Conservation (phyloP, 179 eudicot genomes). For the Amaranthus tricolor region DNA sequence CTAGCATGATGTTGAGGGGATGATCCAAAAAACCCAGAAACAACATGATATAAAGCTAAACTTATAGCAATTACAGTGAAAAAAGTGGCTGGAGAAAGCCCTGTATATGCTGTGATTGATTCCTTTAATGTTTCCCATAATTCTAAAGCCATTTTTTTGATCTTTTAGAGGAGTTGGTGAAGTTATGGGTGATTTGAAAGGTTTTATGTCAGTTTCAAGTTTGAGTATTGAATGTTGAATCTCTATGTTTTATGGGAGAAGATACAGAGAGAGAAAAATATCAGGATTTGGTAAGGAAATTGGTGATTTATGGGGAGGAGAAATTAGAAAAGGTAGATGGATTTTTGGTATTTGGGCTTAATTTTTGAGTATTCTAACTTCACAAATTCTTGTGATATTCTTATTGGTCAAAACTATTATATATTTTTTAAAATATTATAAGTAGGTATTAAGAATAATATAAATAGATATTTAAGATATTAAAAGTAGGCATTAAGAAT, state of each 20-base stretch:
- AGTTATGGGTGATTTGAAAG: background rate
- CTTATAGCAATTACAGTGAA: slow-evolving; percentile 62
- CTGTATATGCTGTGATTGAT: slow-evolving; percentile 60
- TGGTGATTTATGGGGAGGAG: background rate
- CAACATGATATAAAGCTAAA: slow-evolving; percentile 55
- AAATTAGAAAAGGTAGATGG: slow-evolving; percentile 9
- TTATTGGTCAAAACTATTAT: background rate
- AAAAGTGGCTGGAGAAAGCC: slow-evolving; percentile 62
- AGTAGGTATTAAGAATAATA: no score
- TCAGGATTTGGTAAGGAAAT: slow-evolving; percentile 1
- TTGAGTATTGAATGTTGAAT: no score
- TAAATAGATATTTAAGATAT: no score
- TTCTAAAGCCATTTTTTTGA: slow-evolving; percentile 48
- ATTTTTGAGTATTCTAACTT: background rate
- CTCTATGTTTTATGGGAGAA: background rate
- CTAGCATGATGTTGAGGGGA: slow-evolving; percentile 29
- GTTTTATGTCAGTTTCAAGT: background rate
- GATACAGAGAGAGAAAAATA: background rate
- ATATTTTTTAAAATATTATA: no score
- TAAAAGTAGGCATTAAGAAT: no score
- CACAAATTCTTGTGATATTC: background rate
- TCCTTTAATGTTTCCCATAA: slow-evolving; percentile 69
- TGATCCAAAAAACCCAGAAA: slow-evolving; percentile 54
- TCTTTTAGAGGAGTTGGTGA: background rate
- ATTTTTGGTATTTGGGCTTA: slow-evolving; percentile 26